phyloP scores from a whole-genome alignment of 495 filamentous ascomycete species.

The Talaromyces thailandensis region DNA sequence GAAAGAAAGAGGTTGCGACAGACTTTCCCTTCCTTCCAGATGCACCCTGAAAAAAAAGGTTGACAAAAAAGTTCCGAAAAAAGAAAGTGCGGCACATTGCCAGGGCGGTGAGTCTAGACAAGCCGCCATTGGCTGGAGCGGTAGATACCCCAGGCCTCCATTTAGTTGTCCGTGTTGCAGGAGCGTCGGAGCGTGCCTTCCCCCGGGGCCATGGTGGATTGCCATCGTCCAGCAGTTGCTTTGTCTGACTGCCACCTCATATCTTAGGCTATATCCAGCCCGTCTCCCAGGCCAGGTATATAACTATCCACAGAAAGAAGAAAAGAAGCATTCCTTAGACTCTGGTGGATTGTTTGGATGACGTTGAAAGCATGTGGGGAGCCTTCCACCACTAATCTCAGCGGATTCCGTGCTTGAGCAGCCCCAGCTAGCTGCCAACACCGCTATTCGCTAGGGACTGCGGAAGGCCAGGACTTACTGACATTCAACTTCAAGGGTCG shows the following conservation, averaged over 20 bases:
- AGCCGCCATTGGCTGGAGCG: not conserved
- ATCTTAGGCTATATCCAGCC: not conserved
- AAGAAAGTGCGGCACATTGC: not conserved
- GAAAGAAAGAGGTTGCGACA: not conserved
- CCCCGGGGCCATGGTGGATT: not conserved
- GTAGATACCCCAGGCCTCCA: not conserved
- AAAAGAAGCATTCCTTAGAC: not conserved
- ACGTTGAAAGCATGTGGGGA: not conserved
- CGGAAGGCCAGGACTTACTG: not conserved
- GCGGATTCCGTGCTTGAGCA: not conserved
- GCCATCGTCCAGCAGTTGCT: not conserved
- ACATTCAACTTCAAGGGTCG: not conserved
- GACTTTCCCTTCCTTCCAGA: not conserved
- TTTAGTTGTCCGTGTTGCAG: not conserved
- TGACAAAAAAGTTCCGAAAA: not conserved
- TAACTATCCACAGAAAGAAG: not conserved
- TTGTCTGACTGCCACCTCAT: not conserved
- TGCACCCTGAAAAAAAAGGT: not conserved
- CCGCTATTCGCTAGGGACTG: conserved; percentile 1
- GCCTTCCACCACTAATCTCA: not conserved
- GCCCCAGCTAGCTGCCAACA: not conserved
- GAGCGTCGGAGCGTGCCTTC: not conserved
- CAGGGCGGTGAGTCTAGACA: not conserved
- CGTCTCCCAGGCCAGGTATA: not conserved
- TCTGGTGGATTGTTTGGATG: not conserved